Evolutionary conservation across 2,329 filamentous ascomycete species (phyloP), one percentile per base, ranked within the genome.

Genomic region (Colletotrichum siamense): DNA sequence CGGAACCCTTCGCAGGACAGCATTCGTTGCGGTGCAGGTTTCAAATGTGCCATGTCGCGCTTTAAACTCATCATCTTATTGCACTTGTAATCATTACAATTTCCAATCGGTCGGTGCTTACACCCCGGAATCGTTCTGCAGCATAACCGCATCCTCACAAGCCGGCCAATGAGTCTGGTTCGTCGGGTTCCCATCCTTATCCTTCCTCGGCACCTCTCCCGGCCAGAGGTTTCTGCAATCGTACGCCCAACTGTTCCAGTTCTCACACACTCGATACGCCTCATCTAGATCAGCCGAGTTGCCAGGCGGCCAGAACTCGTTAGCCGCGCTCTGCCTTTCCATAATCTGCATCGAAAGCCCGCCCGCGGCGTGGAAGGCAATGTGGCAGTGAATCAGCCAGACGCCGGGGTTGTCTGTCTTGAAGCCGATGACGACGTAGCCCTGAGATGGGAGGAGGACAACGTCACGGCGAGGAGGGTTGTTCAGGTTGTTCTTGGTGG

Each of bases 391-490:
- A 78, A 89, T 85, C 2, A 88, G 80, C 88, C 88, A 89, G 0
- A 83, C 81, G 1, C 88, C 88, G 1, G 89, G 87, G 79, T 90
- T 91, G 67, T 86, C 84, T 1, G 85, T 84, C 78, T 88, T 82
- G 77, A 90, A 88, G 4, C 87, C 88, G 65, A 91, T 82, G 16
- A 89, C 86, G 3, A 89, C 69, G 79, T 87, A 87, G 0, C 89
- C 89, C 13, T 78, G 76, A 1, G 79, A 79, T 1, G 85, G 86
- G 2, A 91, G 83, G 73, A 88, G 85, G 6, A 89, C 88, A 1
- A 88, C 87, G 77, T 91, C 89, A 28, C 90, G 86, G 6, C 90
- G 87, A 30, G 88, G 85, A 2, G 90, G 89, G 79, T 91, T 80
- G n/a, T 78, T 69, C 24, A 30, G 89, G 79, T 91, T 80, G 26